Percentiles rank a stretch among this genome's conserved stretches.
Conservation (phyloP, 2,329 filamentous ascomycete species). For the Pestalotiopsis fici region DNA sequence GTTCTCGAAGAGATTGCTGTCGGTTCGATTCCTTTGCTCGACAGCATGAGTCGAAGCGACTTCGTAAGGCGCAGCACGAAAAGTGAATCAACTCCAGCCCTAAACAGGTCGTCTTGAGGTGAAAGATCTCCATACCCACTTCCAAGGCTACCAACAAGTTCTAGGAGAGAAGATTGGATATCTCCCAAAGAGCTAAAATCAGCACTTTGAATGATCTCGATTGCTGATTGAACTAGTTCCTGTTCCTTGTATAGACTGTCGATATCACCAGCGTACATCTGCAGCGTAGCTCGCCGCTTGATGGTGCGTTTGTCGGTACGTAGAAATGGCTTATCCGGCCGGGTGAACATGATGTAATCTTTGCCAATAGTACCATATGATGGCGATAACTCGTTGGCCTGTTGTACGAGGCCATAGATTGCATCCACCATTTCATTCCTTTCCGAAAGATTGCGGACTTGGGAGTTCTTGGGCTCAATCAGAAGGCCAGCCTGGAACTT, state of each 20-base stretch:
- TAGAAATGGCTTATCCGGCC: slow-evolving; percentile 29
- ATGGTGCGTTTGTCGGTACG: slow-evolving; percentile 37
- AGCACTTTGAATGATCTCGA: too few relatives aligned
- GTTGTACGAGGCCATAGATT: background rate
- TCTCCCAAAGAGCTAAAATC: too few relatives aligned
- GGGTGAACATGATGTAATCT: slow-evolving; percentile 30
- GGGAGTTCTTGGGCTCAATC: slow-evolving; percentile 16
- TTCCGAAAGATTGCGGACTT: background rate
- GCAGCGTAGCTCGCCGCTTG: slow-evolving; percentile 27
- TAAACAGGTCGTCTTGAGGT: too few relatives aligned
- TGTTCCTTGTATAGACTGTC: slow-evolving; percentile 36
- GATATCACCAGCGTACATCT: slow-evolving; percentile 30
- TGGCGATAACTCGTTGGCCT: slow-evolving; percentile 11
- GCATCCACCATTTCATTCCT: background rate
- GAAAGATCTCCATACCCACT: too few relatives aligned
- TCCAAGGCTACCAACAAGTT: too few relatives aligned
- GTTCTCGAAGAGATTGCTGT: too few relatives aligned
- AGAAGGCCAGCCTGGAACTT: slow-evolving; percentile 25
- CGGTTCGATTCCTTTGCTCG: too few relatives aligned
- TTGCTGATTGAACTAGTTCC: too few relatives aligned
- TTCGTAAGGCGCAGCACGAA: too few relatives aligned
- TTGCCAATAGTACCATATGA: slow-evolving; percentile 18
- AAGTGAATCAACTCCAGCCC: too few relatives aligned
- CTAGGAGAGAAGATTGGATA: too few relatives aligned
- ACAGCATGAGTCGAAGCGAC: too few relatives aligned